phyloP scores from a whole-genome alignment of 2,329 filamentous ascomycete genomes.

The Didymella exigua region DNA sequence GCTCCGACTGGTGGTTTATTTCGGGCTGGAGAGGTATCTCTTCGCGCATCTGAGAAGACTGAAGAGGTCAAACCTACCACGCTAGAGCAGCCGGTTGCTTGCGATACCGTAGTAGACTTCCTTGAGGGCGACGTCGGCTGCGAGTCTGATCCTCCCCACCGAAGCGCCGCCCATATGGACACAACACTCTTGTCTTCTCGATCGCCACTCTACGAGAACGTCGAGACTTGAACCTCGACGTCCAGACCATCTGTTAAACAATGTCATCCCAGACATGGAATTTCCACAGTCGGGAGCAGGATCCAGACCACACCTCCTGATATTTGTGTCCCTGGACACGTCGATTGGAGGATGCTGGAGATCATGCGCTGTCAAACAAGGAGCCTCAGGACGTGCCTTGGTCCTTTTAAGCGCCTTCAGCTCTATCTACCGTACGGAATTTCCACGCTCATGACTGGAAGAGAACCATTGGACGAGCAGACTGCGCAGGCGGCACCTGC shows the following conservation, averaged over 20 bases:
- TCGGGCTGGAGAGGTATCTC: constrained; percentile 30
- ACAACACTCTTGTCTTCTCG: background rate
- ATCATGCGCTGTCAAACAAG: no score
- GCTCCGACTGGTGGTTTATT: constrained; percentile 34
- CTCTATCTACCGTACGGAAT: background rate
- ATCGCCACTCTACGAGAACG: background rate
- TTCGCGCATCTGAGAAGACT: background rate
- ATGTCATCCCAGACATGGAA: background rate
- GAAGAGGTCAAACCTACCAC: background rate
- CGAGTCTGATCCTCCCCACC: background rate
- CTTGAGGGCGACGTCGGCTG: background rate
- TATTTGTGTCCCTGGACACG: background rate
- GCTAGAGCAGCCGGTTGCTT: background rate
- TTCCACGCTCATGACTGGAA: background rate
- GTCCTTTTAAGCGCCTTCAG: background rate
- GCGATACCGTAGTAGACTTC: background rate
- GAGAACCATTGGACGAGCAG: background rate
- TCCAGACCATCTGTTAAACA: background rate
- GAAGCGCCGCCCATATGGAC: background rate
- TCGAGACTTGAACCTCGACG: background rate
- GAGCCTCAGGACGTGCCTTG: no score
- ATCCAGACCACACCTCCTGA: background rate
- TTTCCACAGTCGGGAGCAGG: background rate
- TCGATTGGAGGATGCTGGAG: no score
- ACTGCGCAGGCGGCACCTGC: background rate